Evolutionary conservation across 2,329 filamentous ascomycete genomes (phyloP), one percentile per base, ranked within the genome.

Genomic region (Xylaria sp.): DNA sequence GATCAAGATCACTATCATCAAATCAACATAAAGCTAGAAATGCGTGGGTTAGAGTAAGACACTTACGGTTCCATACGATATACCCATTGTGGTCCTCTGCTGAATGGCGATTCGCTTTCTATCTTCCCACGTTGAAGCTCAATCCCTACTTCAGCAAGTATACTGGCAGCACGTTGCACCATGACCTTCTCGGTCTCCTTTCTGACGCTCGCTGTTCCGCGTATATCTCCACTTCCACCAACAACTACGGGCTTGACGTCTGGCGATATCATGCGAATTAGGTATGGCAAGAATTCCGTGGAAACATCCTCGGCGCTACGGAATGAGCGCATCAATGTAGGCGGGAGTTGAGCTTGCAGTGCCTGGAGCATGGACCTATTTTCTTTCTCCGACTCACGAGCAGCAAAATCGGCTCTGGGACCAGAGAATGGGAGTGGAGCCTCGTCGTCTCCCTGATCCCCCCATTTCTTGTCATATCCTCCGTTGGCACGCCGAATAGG

Each of bases 61-160:
- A 90, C 91, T 86, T 83, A 94, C 87, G 96, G 96, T 77, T 98
- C 95, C 93, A 99, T 94, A 62, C 96, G 89, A 80, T 97, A 98
- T 9, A 97, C 90, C 86, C 90, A 98, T 73, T 89, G 86, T 20
- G 85, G 82, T n/a, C 87, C 90, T 40, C 88, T 87, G 65, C 85
- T 84, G 23, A 82, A 83, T 5, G 85, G 79, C 7, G 86, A 86
- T 42, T 92, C 91, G 13, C 85, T 85, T 76, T 97, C 94, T 51
- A 98, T 88, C 74, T 90, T 90, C 13, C 92, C 91, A 76, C 90
- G 91, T 72, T 97, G 92, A 78, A 98, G 91, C 2, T 87, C 86
- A 17, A 98, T 88, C 17, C 94, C 92, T 15, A 95, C 87, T 20
- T 93, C 93, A n/a, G 88, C 87, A 85, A 99, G 92, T 0, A 94